Base-by-base conservation (phyloP, 805 yeast species). In the Saturnispora mendoncae region DNA sequence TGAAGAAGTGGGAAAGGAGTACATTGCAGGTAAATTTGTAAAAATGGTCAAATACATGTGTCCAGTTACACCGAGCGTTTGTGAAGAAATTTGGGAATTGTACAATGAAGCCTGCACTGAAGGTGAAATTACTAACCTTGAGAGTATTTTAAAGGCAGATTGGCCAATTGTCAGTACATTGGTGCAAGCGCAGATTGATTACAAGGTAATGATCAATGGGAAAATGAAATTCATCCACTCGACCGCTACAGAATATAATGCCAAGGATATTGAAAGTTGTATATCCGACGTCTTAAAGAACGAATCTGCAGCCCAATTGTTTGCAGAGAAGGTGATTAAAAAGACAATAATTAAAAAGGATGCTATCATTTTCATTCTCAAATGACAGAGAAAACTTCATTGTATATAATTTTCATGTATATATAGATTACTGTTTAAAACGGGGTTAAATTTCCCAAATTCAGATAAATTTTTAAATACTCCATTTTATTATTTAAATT, bases 71-170 rank as follows among this genome's bases (percentile, higher is more conserved):
- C 97, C 98, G 1, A 72, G 80, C 5, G 69, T 77, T 6, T 74
- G 85, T 0, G 97, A 90, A 52, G 97, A 90, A 58, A 69, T 84
- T 19, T 79, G 90, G 78, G 85, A 80, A 45, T 48, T 55, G 2
- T 51, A 78, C 2, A 58, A 61, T 21, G 38, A 43, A 2, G 45
- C 38, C n/a, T 6, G 9, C 5, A 17, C 17, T 20, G n/a, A 8
- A 2, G 4, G 24, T 15, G 32, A 20, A n/a, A n/a, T 25, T 12
- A 12, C 13, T 18, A 33, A 42, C 47, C 32, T 39, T 1, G 50
- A 53, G 3, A 69, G 86, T 0, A 67, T 85, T 8, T 71, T 79
- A 51, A 52, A 56, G 4, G 66, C 77, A 44, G 58, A 55, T n/a
- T 90, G 88, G 84, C 97, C 97, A 1, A 53, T 53, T 6, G 41